Percentiles rank a stretch among this genome's conserved stretches.
These are phyloP conservation scores for Phaffia australis DNA, from an alignment of 768 basidiomycete genomes.

Conservation along the genomic window DNA sequence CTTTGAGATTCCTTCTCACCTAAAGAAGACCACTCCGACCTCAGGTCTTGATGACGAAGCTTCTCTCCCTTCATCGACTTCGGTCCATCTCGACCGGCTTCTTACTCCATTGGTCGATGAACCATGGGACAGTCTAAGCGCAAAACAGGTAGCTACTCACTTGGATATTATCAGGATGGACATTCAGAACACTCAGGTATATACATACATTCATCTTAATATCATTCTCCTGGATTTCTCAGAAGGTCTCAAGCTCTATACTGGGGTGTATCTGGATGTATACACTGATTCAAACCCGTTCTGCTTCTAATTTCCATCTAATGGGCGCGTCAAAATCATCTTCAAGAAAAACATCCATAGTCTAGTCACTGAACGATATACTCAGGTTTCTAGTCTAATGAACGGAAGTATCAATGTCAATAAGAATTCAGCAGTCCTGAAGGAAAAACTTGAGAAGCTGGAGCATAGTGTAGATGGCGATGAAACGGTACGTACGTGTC, in stretches of 20 bases:
- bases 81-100: conserved; percentile 14
- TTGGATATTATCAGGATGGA: conserved; percentile 7
- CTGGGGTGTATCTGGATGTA: neutral
- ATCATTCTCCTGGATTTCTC: no score
- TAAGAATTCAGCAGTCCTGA: neutral
- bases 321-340: neutral
- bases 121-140: conserved; percentile 7
- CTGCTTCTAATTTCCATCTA: neutral
- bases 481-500: conserved; percentile 4
- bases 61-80: neutral
- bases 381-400: neutral
- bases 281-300: neutral
- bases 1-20: conserved; percentile 22
- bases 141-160: conserved; percentile 1
- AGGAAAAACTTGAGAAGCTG: conserved; percentile 8
- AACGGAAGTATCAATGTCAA: conserved; percentile 12
- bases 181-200: conserved; percentile 14
- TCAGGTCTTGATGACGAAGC: neutral
- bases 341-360: conserved; percentile 13
- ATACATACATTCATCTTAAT: neutral
- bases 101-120: conserved; percentile 13
- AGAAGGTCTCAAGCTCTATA: no score
- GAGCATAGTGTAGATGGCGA: conserved; percentile 14
- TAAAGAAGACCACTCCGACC: conserved; percentile 2
- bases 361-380: conserved; percentile 14